A percentile compares a stretch with the other conserved stretches of the same genome.
These are phyloP conservation scores for Geranium incanum DNA, from an alignment of 441 rosid species.

Conservation along the genomic window DNA sequence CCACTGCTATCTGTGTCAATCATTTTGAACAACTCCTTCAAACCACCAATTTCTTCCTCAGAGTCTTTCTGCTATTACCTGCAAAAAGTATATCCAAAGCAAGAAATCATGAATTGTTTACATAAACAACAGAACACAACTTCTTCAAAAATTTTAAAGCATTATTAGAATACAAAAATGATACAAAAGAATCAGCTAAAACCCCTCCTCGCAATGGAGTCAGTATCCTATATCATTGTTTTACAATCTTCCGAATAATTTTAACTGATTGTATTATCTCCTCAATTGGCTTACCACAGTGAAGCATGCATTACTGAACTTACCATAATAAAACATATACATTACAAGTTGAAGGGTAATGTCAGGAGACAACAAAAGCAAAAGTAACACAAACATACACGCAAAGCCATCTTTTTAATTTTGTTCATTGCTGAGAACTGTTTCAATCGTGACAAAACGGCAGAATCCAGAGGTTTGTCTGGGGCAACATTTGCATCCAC, in stretches of 20 bases:
- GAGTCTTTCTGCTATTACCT: constrained; percentile 94
- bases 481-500: constrained; percentile 72
- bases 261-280: too few relatives aligned
- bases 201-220: too few relatives aligned
- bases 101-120: not conserved
- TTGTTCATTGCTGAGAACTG: constrained; percentile 96
- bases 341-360: not conserved
- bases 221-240: not conserved
- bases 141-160: not conserved
- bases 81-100: constrained; percentile 4
- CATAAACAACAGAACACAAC: not conserved
- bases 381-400: constrained; percentile 32
- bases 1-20: constrained; percentile 85
- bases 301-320: too few relatives aligned
- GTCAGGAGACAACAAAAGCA: too few relatives aligned
- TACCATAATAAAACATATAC: too few relatives aligned
- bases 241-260: not conserved
- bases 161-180: too few relatives aligned
- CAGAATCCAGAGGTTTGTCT: constrained; percentile 87
- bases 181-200: too few relatives aligned
- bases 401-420: constrained; percentile 81
- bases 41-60: constrained; percentile 85
- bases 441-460: constrained; percentile 73
- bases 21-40: constrained; percentile 93
- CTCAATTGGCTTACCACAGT: too few relatives aligned